A percentile compares a stretch with the other conserved stretches of the same genome.
Conservation (phyloP, 106 monocot genomes). For the Phalaenopsis equestris region DNA sequence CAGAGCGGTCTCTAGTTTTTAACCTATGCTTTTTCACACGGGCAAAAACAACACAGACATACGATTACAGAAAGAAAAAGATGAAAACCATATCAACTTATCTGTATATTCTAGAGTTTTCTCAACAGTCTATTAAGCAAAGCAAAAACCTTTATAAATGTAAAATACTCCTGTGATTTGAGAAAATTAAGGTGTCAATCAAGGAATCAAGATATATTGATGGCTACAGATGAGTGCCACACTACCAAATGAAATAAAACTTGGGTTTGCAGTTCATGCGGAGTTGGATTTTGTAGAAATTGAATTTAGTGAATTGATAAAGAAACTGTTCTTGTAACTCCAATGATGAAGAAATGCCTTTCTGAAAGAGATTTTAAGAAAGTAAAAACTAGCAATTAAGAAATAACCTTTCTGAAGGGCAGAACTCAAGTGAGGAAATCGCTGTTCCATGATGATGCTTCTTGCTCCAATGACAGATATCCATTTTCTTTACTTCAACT, state of each 20-base stretch:
- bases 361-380: not conserved
- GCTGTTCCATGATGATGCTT: conserved; percentile 69
- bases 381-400: not conserved
- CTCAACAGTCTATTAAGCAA: not conserved
- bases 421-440: conserved; percentile 74
- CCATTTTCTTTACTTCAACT: conserved; percentile 87
- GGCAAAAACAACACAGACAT: too few species aligned
- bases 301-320: not conserved
- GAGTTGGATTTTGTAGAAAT: not conserved
- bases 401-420: conserved; percentile 77
- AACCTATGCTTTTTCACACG: too few species aligned
- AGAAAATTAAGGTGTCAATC: not conserved
- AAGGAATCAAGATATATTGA: not conserved
- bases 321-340: not conserved
- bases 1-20: too few species aligned
- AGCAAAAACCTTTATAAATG: not conserved
- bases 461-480: conserved; percentile 82
- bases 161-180: not conserved
- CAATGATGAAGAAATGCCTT: not conserved
- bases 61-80: not conserved
- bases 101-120: not conserved
- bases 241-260: not conserved
- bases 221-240: not conserved
- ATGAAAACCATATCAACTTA: not conserved
- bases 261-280: not conserved